These are phyloP conservation scores for Hibiscus mutabilis DNA, from an alignment of 345 rosid species.

Conservation along the genomic window DNA sequence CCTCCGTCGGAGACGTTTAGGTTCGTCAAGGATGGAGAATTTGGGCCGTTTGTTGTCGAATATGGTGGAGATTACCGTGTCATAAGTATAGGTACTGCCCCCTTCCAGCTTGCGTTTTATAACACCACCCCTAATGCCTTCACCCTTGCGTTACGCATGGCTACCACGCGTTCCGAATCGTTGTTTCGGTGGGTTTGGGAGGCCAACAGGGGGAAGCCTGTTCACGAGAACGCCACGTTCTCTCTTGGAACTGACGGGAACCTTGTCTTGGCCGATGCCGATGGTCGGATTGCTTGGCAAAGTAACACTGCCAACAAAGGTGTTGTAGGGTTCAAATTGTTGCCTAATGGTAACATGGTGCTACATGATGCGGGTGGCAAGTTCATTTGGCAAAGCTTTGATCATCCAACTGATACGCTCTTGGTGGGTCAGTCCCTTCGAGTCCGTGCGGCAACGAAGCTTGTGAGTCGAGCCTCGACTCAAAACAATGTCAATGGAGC, in stretches of 20 bases:
- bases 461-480: constrained; percentile 35
- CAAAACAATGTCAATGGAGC: constrained; percentile 22
- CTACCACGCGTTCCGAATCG: constrained; percentile 34
- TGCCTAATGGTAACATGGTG: constrained; percentile 47
- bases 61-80: constrained; percentile 33
- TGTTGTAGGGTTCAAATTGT: constrained; percentile 39
- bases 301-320: constrained; percentile 48
- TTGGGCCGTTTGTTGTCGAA: constrained; percentile 25
- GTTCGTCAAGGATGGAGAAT: constrained; percentile 36
- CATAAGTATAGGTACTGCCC: constrained; percentile 12
- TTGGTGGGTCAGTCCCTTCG: constrained; percentile 41
- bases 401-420: constrained; percentile 44
- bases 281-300: constrained; percentile 56
- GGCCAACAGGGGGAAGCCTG: constrained; percentile 48
- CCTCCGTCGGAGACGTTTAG: constrained; percentile 32
- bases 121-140: constrained; percentile 46
- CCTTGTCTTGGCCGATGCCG: constrained; percentile 38
- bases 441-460: constrained; percentile 21
- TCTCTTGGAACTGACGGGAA: constrained; percentile 38
- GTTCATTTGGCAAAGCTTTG: constrained; percentile 54
- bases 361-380: constrained; percentile 36
- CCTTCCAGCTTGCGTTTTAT: constrained; percentile 46
- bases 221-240: constrained; percentile 40
- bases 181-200: constrained; percentile 55
- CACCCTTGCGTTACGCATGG: constrained; percentile 49